These are phyloP conservation scores for Cutaneotrichosporon daszewskae DNA, from an alignment of 1,284 basidiomycete genomes.

Conservation along the genomic window DNA sequence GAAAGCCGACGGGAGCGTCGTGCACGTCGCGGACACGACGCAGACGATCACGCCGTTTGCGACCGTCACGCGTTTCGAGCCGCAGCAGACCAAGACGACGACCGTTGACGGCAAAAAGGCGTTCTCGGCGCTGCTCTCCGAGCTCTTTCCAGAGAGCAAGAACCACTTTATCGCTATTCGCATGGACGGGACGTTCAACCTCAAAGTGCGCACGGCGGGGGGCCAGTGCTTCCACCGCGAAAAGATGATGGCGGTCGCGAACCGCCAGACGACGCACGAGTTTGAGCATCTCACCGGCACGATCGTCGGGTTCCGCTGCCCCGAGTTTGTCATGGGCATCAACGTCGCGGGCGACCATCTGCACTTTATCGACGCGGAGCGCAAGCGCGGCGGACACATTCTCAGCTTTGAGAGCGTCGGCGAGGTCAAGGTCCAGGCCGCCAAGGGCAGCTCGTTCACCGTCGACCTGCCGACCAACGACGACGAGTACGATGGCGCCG, in stretches of 20 bases:
- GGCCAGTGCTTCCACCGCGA: slow-evolving; percentile 14
- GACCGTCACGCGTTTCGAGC: slow-evolving; percentile 8
- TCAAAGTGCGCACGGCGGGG: slow-evolving; percentile 11
- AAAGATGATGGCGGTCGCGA: slow-evolving; percentile 6
- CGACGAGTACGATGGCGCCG: slow-evolving; percentile 12
- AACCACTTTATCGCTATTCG: slow-evolving; percentile 17
- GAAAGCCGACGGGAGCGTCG: slow-evolving; percentile 13
- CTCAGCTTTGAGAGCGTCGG: slow-evolving; percentile 16
- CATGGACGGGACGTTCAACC: slow-evolving; percentile 12
- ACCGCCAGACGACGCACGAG: slow-evolving; percentile 6
- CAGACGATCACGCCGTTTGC: slow-evolving; percentile 10
- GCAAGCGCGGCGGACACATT: slow-evolving; percentile 11
- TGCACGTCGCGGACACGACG: not conserved
- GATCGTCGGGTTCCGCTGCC: slow-evolving; percentile 14
- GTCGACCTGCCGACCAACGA: slow-evolving; percentile 10
- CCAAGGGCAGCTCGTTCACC: slow-evolving; percentile 5
- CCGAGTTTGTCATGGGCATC: slow-evolving; percentile 12
- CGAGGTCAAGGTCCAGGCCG: slow-evolving; percentile 10
- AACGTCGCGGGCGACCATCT: slow-evolving; percentile 15
- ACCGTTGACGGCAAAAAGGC: slow-evolving; percentile 4
- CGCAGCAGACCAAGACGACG: not conserved
- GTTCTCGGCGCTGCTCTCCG: slow-evolving; percentile 4
- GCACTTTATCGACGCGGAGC: slow-evolving; percentile 16
- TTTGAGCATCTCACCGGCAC: slow-evolving; percentile 6
- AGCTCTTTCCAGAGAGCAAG: slow-evolving; percentile 2